Conservation (phyloP, 116 monocot species). For the Dioscorea cayenensis region DNA sequence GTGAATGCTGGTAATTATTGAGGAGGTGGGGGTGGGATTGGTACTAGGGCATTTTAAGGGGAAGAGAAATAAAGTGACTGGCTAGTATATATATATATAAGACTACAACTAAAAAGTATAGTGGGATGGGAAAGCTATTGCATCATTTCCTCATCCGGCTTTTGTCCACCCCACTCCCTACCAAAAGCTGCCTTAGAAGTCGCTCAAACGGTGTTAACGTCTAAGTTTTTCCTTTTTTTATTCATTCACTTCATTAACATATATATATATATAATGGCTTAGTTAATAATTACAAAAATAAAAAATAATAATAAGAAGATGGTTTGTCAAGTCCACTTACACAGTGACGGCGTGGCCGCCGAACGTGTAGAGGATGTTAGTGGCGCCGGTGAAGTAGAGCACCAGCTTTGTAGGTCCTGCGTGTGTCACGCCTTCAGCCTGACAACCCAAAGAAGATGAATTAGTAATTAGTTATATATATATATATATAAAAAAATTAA, state of each 20-base stretch:
- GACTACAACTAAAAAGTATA: too few relatives aligned
- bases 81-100: too few relatives aligned
- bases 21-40: neutral
- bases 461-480: neutral
- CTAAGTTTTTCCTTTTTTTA: too few relatives aligned
- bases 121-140: neutral
- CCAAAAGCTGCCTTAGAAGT: neutral
- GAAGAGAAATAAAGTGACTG: neutral
- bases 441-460: neutral
- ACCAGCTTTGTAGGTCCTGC: constrained; percentile 36
- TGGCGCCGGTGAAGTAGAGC: constrained; percentile 60
- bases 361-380: constrained; percentile 59
- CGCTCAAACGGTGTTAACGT: neutral
- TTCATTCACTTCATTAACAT: too few relatives aligned
- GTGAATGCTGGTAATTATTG: neutral
- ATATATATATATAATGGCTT: too few relatives aligned
- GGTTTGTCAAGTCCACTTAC: constrained; percentile 15
- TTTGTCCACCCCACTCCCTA: neutral
- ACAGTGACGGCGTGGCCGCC: constrained; percentile 58
- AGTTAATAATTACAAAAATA: neutral
- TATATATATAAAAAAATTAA: too few relatives aligned
- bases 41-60: neutral
- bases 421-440: constrained; percentile 24
- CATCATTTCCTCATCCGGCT: neutral
- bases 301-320: neutral